A percentile compares a stretch with the other conserved stretches of the same genome.
phyloP scores from a whole-genome alignment of 2,329 filamentous ascomycete species.

The Sarocladium brachiariae region DNA sequence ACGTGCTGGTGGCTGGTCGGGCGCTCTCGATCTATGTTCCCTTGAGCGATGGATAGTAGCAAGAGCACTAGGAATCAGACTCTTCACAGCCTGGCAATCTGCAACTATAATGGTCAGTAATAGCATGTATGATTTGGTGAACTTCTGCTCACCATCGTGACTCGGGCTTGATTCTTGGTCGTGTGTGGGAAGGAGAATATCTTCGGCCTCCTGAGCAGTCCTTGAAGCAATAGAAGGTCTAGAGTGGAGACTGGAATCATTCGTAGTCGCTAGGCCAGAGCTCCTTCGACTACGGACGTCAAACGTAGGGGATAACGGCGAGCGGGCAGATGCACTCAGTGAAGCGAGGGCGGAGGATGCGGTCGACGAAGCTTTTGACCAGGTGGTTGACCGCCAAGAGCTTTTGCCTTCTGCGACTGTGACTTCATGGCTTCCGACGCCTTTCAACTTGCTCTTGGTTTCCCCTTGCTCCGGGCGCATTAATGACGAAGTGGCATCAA shows the following conservation, averaged over 20 bases:
- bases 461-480: slow-evolving; percentile 29
- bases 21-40: no score
- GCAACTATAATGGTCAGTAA: no score
- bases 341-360: slow-evolving; percentile 19
- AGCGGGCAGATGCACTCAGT: slow-evolving; percentile 20
- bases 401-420: background rate
- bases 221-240: background rate
- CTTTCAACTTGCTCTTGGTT: background rate
- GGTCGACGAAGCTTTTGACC: slow-evolving; percentile 14
- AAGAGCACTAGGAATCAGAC: no score
- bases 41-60: no score
- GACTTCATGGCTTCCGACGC: background rate
- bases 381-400: slow-evolving; percentile 1
- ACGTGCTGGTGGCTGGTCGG: no score
- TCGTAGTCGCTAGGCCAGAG: slow-evolving; percentile 13
- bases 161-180: no score
- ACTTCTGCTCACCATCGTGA: no score
- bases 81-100: no score
- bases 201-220: background rate
- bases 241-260: slow-evolving; percentile 2
- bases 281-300: slow-evolving; percentile 18
- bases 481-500: slow-evolving; percentile 34
- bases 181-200: no score
- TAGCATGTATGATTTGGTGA: no score
- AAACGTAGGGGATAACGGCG: slow-evolving; percentile 20